phyloP scores from a whole-genome alignment of 306 rosid species.

The Morella rubra region DNA sequence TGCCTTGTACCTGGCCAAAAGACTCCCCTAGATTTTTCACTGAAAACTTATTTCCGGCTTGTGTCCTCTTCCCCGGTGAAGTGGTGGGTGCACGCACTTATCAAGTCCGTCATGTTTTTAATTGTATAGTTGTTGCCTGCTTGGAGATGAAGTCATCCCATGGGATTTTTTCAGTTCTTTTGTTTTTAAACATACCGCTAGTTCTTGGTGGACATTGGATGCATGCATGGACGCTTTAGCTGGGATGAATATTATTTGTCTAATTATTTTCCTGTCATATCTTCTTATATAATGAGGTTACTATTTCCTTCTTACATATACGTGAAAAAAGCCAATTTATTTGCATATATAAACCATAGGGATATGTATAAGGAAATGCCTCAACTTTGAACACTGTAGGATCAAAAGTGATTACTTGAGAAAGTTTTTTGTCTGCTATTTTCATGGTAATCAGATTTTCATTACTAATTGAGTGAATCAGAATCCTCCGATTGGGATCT shows the following conservation, averaged over 20 bases:
- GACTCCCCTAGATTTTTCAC: slow-evolving; percentile 88
- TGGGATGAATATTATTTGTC: neutral
- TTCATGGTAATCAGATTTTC: neutral
- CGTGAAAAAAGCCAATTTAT: neutral
- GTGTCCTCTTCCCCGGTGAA: slow-evolving; percentile 55
- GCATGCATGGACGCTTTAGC: no score
- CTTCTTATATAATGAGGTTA: neutral
- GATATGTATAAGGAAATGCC: neutral
- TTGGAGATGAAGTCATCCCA: neutral
- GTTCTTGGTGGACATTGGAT: no score
- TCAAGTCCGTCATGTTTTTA: neutral
- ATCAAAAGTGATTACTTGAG: slow-evolving; percentile 8
- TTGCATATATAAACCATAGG: neutral
- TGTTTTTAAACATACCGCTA: no score
- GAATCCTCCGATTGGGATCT: neutral
- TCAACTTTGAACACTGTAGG: slow-evolving; percentile 12
- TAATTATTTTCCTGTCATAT: neutral
- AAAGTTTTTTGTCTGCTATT: neutral
- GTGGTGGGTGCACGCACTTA: slow-evolving; percentile 47
- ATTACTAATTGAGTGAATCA: neutral
- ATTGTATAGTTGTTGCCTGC: neutral
- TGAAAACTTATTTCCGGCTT: slow-evolving; percentile 75
- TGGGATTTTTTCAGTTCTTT: neutral
- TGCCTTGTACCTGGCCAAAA: slow-evolving; percentile 57
- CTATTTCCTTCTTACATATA: neutral